Conservation (phyloP, 2,329 filamentous ascomycete genomes). For the Pseudogymnoascus destructans region DNA sequence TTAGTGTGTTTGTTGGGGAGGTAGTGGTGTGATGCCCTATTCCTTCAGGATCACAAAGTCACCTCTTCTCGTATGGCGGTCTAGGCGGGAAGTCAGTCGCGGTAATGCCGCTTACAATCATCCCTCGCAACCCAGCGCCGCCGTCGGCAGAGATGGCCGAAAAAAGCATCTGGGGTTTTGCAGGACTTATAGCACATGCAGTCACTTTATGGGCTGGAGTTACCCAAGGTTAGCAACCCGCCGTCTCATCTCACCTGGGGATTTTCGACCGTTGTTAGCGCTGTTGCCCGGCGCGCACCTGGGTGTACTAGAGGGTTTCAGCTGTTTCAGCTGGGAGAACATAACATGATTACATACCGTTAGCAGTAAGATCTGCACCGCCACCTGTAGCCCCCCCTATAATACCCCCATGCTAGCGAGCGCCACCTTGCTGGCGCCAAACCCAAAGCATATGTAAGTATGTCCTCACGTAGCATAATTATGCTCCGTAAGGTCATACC, state of each 20-base stretch:
- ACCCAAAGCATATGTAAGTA: no score
- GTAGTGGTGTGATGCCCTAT: neutral
- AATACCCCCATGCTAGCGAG: no score
- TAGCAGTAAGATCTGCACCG: no score
- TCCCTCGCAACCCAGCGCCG: neutral
- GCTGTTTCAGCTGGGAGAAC: no score
- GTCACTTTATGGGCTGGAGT: neutral
- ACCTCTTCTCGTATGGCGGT: neutral
- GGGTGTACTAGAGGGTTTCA: no score
- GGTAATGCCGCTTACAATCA: neutral
- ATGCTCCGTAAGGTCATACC: no score
- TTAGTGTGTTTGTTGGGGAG: neutral
- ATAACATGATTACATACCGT: no score
- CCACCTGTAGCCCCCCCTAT: no score
- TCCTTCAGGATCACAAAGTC: slow-evolving; percentile 1
- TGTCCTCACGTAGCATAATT: no score
- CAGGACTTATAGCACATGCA: neutral
- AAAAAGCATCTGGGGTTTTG: slow-evolving; percentile 2
- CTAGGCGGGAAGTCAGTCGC: neutral
- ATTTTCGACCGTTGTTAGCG: slow-evolving; percentile 3
- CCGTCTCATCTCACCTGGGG: neutral
- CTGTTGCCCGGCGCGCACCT: neutral
- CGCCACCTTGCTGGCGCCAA: no score
- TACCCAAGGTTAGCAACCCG: neutral
- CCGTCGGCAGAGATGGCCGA: neutral